phyloP scores from a whole-genome alignment of 371 early-diverging fungal species.

The Rhizopus sp. region DNA sequence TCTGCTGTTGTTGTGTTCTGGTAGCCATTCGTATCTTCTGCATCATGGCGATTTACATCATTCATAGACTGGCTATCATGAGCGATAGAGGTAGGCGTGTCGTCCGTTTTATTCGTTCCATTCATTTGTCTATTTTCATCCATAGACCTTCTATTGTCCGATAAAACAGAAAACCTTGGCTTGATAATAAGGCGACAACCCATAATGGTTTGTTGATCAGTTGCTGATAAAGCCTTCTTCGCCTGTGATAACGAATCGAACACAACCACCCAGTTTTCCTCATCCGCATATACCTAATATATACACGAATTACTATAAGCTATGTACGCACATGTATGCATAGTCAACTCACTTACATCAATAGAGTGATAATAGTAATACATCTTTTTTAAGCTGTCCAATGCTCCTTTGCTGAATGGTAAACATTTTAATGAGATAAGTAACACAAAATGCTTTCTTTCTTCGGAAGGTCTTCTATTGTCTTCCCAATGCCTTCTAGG shows the following conservation, averaged over 20 bases:
- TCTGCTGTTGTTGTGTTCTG: constrained; percentile 1
- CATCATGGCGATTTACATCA: background rate
- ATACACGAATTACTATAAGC: too few relatives aligned
- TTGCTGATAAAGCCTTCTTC: constrained; percentile 48
- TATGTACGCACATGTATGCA: too few relatives aligned
- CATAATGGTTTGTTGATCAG: constrained; percentile 44
- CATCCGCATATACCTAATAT: constrained; percentile 52
- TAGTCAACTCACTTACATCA: constrained; percentile 27
- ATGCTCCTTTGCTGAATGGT: constrained; percentile 53
- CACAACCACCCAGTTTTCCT: constrained; percentile 59
- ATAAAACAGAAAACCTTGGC: constrained; percentile 29
- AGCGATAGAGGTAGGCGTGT: constrained; percentile 3
- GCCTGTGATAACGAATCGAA: constrained; percentile 59
- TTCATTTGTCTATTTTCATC: background rate
- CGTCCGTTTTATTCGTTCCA: background rate
- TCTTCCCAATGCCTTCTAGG: constrained; percentile 12
- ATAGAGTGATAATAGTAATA: constrained; percentile 42
- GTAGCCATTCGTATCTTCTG: background rate
- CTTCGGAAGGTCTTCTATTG: background rate
- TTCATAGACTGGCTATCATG: background rate
- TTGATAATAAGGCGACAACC: constrained; percentile 49
- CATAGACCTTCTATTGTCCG: background rate
- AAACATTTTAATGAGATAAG: constrained; percentile 56
- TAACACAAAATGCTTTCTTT: constrained; percentile 21
- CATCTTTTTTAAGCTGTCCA: constrained; percentile 47